A percentile compares a stretch with the other conserved stretches of the same genome.
These are phyloP conservation scores for Rutstroemia sp. DNA, from an alignment of 2,329 filamentous ascomycete species.

Conservation along the genomic window DNA sequence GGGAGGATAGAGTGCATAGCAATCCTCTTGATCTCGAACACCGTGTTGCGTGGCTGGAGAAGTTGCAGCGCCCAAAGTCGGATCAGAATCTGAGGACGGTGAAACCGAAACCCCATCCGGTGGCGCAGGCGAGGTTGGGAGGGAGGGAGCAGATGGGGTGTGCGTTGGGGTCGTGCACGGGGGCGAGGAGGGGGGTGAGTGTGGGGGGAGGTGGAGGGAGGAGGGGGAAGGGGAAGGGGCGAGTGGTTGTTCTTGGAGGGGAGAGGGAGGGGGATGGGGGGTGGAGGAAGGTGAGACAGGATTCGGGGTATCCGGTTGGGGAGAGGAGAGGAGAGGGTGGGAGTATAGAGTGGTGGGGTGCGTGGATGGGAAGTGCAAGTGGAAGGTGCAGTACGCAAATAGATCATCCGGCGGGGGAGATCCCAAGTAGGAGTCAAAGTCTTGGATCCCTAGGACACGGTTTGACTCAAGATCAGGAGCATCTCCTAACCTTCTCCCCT, in stretches of 20 bases:
- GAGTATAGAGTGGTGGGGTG: not conserved
- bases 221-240: slow-evolving; percentile 16
- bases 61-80: not conserved
- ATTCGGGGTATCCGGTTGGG: slow-evolving; percentile 15
- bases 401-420: too few relatives aligned
- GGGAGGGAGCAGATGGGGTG: slow-evolving; percentile 13
- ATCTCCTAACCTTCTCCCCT: too few relatives aligned
- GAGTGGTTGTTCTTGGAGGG: not conserved
- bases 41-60: not conserved
- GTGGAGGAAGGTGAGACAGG: slow-evolving; percentile 12
- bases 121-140: slow-evolving; percentile 14
- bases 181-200: slow-evolving; percentile 12
- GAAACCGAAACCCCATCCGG: slow-evolving; percentile 13
- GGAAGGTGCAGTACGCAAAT: too few relatives aligned
- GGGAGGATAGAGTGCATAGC: not conserved
- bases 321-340: not conserved
- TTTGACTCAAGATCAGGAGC: not conserved
- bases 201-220: slow-evolving; percentile 16
- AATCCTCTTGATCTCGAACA: not conserved
- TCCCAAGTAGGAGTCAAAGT: too few relatives aligned
- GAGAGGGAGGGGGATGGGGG: not conserved
- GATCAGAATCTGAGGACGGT: slow-evolving; percentile 9
- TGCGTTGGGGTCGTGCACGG: slow-evolving; percentile 14
- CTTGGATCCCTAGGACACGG: too few relatives aligned
- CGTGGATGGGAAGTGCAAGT: not conserved